These are phyloP conservation scores for Olyra latifolia DNA, from an alignment of 176 grass and related monocot species.

Conservation along the genomic window DNA sequence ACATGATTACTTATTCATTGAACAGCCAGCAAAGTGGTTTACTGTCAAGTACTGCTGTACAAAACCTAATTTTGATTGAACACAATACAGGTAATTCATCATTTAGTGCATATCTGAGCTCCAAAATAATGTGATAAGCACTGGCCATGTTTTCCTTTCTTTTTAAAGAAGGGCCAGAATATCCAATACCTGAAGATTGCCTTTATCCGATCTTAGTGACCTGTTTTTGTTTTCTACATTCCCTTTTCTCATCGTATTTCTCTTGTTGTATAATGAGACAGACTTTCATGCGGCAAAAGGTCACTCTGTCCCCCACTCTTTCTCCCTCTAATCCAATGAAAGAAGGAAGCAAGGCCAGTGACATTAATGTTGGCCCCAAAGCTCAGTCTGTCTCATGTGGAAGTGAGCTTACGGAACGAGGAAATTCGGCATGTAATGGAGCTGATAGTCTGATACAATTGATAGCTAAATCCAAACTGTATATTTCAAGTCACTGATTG, in stretches of 20 bases:
- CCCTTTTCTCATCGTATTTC: slow-evolving; percentile 41
- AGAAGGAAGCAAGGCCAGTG: slow-evolving; percentile 48
- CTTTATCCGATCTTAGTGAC: slow-evolving; percentile 16
- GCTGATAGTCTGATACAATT: slow-evolving; percentile 35
- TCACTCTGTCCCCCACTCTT: slow-evolving; percentile 62
- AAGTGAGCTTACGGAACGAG: slow-evolving; percentile 40
- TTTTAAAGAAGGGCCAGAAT: not conserved
- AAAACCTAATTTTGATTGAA: slow-evolving; percentile 8
- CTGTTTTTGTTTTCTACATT: slow-evolving; percentile 5
- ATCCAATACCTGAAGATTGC: not conserved
- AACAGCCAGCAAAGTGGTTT: not conserved
- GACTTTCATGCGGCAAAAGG: slow-evolving; percentile 99
- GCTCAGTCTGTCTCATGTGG: slow-evolving; percentile 39
- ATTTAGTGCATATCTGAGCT: not conserved
- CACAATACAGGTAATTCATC: slow-evolving; percentile 5
- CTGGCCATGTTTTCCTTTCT: not conserved
- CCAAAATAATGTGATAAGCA: not conserved
- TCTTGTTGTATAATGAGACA: slow-evolving; percentile 60
- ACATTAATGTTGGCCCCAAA: slow-evolving; percentile 42
- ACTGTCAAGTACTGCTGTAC: not conserved
- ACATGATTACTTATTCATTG: not conserved
- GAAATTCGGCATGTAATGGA: slow-evolving; percentile 51
- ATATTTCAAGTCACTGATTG: slow-evolving; percentile 1
- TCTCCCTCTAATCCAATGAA: slow-evolving; percentile 53
- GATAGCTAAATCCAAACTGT: slow-evolving; percentile 22